Percentiles rank a stretch among this genome's conserved stretches.
These are phyloP conservation scores for Backusella morwellensis DNA, from an alignment of 192 early-diverging fungal species.

Conservation along the genomic window DNA sequence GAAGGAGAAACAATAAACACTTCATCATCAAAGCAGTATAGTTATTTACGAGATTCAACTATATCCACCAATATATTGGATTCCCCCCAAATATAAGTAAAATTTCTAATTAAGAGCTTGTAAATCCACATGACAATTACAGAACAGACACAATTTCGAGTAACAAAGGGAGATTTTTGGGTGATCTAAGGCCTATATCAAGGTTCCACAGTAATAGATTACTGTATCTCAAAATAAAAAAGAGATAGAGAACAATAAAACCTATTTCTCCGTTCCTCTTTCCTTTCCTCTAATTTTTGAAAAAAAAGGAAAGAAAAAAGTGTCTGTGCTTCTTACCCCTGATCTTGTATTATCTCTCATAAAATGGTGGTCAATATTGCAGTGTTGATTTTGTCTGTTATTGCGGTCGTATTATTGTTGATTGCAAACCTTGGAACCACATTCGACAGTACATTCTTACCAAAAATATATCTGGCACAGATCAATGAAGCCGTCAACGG, in stretches of 20 bases:
- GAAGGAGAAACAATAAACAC: no score
- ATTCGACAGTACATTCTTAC: slow-evolving; percentile 26
- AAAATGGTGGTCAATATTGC: slow-evolving; percentile 3
- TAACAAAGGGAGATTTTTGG: neutral
- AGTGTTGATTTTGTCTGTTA: slow-evolving; percentile 3
- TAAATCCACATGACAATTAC: neutral
- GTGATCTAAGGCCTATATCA: neutral
- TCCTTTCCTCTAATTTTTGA: neutral
- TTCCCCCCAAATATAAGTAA: neutral
- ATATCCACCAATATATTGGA: neutral
- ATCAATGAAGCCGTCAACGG: slow-evolving; percentile 3
- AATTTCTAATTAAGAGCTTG: neutral
- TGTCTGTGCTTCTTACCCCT: neutral
- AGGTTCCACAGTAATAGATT: neutral
- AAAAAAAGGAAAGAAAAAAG: neutral
- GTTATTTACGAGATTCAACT: neutral
- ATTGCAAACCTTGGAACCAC: slow-evolving; percentile 27
- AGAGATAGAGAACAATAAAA: neutral
- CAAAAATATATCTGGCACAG: slow-evolving; percentile 15
- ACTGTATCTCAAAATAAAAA: neutral
- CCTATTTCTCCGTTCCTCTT: slow-evolving; percentile 8
- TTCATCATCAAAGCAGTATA: neutral
- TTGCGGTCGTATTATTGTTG: slow-evolving; percentile 11
- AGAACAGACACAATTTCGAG: neutral
- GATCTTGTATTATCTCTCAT: neutral